These are phyloP conservation scores for Phylloporus sp. DNA, from an alignment of 768 basidiomycete species.

Conservation along the genomic window DNA sequence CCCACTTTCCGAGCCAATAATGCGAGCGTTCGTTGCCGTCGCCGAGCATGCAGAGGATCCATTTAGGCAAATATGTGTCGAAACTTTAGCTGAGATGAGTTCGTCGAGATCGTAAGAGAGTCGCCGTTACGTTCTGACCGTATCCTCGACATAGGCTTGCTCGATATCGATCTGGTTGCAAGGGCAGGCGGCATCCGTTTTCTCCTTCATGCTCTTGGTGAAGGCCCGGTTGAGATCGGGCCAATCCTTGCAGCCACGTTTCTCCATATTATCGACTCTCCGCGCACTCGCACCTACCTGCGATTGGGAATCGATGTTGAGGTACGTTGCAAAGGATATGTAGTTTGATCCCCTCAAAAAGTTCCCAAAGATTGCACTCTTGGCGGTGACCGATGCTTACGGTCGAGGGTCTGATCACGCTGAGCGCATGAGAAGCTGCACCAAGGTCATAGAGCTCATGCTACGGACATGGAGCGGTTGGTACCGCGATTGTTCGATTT, in stretches of 20 bases:
- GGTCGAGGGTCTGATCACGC: slow-evolving; percentile 76
- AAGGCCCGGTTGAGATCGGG: slow-evolving; percentile 81
- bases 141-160: slow-evolving; percentile 54
- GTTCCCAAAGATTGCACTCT: slow-evolving; percentile 65
- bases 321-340: slow-evolving; percentile 40
- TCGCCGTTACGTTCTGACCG: slow-evolving; percentile 8
- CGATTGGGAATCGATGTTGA: slow-evolving; percentile 85
- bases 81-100: slow-evolving; percentile 91
- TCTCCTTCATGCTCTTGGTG: slow-evolving; percentile 82
- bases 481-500: slow-evolving; percentile 23
- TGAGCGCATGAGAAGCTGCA: slow-evolving; percentile 74
- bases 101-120: slow-evolving; percentile 26
- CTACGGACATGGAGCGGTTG: slow-evolving; percentile 91
- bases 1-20: slow-evolving; percentile 68
- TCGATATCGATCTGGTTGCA: slow-evolving; percentile 81
- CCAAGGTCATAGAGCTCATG: slow-evolving; percentile 77
- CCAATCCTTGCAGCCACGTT: slow-evolving; percentile 78
- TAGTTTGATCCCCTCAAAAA: background rate
- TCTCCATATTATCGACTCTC: slow-evolving; percentile 80
- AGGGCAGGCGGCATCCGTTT: slow-evolving; percentile 82
- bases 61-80: slow-evolving; percentile 74
- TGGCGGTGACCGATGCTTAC: slow-evolving; percentile 90
- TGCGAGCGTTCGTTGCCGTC: slow-evolving; percentile 88
- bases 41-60: slow-evolving; percentile 93
- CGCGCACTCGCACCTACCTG: slow-evolving; percentile 73